Evolutionary conservation across 441 rosid species (phyloP).

Genomic region (Erodium moschatum): DNA sequence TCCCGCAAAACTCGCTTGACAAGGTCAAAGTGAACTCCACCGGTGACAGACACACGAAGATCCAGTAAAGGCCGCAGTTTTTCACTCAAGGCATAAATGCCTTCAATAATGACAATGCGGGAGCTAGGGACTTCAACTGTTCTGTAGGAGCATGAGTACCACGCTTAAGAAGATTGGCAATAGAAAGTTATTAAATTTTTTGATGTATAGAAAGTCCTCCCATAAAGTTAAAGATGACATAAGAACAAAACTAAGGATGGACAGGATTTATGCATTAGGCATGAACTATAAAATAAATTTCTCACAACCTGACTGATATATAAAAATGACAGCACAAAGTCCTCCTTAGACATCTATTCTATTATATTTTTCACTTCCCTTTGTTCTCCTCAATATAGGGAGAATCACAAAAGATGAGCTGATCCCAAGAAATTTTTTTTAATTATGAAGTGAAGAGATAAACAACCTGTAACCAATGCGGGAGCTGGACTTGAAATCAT

Average conservation of each 20-base stretch:
- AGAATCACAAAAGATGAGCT: constrained; percentile 13
- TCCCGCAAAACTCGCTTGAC: constrained; percentile 92
- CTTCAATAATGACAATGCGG: constrained; percentile 85
- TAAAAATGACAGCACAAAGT: background rate
- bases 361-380: constrained; percentile 8
- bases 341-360: background rate
- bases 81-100: constrained; percentile 86
- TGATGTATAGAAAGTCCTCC: background rate
- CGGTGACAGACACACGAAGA: constrained; percentile 93
- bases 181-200: background rate
- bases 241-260: background rate
- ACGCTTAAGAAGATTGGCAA: background rate
- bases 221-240: background rate
- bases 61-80: constrained; percentile 79
- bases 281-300: constrained; percentile 6
- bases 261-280: background rate
- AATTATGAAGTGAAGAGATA: constrained; percentile 9
- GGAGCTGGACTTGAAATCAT: constrained; percentile 89
- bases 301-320: constrained; percentile 4
- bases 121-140: constrained; percentile 85
- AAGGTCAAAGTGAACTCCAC: constrained; percentile 93
- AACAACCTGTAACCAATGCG: constrained; percentile 75
- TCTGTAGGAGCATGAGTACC: constrained; percentile 33
- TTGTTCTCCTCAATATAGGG: background rate
- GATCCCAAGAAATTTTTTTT: background rate